These are phyloP conservation scores for Malus hybrid DNA, from an alignment of 331 rosid species.

Conservation along the genomic window DNA sequence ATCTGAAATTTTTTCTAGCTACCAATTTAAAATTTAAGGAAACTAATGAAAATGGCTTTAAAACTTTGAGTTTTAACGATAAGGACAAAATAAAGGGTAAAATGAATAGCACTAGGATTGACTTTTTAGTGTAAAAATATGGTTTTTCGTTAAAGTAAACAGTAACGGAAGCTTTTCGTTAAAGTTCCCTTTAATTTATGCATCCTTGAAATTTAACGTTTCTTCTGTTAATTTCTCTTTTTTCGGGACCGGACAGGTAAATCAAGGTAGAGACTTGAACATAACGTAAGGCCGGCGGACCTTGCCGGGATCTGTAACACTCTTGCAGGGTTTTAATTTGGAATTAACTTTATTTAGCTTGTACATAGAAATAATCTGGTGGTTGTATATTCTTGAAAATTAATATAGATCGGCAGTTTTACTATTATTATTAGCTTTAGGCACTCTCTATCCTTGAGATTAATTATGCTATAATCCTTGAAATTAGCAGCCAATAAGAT, in stretches of 20 bases:
- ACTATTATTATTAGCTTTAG: too few species aligned
- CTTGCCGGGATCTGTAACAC: not conserved
- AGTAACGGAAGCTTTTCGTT: too few species aligned
- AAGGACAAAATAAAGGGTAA: too few species aligned
- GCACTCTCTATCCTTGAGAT: too few species aligned
- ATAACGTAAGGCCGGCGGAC: not conserved
- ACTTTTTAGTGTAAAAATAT: too few species aligned
- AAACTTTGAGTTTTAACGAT: too few species aligned
- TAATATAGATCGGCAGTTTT: not conserved
- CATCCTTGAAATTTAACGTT: not conserved
- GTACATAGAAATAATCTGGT: slow-evolving; percentile 4
- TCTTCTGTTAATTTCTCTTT: not conserved
- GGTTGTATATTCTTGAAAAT: slow-evolving; percentile 16
- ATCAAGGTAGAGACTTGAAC: slow-evolving; percentile 4
- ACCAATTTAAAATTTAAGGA: too few species aligned
- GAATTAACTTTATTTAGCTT: not conserved
- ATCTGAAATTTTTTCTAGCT: not conserved
- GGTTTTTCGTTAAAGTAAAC: too few species aligned
- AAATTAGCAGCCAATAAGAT: not conserved
- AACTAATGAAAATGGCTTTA: too few species aligned
- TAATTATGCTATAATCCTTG: too few species aligned
- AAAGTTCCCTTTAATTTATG: too few species aligned
- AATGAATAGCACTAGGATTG: too few species aligned
- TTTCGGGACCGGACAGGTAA: slow-evolving; percentile 12
- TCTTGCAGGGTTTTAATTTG: slow-evolving; percentile 1